phyloP scores from a whole-genome alignment of 108 stramenopile species.

The Halocafeteria seosinensis region DNA sequence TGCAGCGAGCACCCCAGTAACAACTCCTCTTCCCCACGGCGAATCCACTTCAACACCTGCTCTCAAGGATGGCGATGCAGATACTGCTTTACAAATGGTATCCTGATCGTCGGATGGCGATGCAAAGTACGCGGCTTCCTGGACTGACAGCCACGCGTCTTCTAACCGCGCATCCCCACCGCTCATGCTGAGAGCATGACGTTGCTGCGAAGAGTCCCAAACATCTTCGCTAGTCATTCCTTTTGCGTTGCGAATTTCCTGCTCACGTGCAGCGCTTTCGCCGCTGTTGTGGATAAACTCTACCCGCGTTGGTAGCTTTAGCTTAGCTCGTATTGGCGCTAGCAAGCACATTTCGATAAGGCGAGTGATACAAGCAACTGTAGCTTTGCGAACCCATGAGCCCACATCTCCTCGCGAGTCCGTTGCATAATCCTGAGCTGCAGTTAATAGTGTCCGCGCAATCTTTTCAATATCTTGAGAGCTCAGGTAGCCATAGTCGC shows the following conservation, averaged over 20 bases:
- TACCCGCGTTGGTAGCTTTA: not conserved
- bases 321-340: not conserved
- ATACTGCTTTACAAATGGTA: no score
- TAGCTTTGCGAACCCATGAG: slow-evolving; percentile 78
- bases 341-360: slow-evolving; percentile 30
- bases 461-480: slow-evolving; percentile 37
- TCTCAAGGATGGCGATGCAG: not conserved
- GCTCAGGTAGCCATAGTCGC: not conserved
- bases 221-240: no score
- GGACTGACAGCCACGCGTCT: no score
- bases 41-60: not conserved
- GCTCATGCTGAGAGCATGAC: no score
- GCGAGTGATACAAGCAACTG: slow-evolving; percentile 55
- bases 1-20: not conserved
- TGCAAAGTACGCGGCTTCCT: no score
- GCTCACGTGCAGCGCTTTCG: not conserved
- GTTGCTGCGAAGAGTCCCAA: no score
- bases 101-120: no score
- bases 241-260: not conserved
- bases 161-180: no score
- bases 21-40: not conserved
- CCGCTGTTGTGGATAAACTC: not conserved
- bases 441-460: slow-evolving; percentile 43
- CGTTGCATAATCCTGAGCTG: slow-evolving; percentile 71
- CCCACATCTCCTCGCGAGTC: slow-evolving; percentile 96